A percentile compares a stretch with the other conserved stretches of the same genome.
Conservation (phyloP, 2,329 filamentous ascomycete species). For the Beauveria varroae region DNA sequence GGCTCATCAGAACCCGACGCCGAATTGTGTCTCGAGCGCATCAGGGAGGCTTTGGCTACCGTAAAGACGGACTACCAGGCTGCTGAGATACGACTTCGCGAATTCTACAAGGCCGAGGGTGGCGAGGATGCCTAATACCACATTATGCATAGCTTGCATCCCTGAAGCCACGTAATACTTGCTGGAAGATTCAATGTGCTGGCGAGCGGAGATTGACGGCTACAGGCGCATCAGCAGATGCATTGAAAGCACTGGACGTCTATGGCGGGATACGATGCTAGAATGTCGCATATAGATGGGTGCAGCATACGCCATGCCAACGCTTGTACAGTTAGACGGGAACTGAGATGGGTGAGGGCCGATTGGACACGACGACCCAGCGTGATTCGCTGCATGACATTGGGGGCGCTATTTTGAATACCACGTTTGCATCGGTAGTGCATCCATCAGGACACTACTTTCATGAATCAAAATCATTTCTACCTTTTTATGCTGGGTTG, state of each 20-base stretch:
- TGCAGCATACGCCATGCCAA: background rate
- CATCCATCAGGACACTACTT: background rate
- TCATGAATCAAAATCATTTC: background rate
- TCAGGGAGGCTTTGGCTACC: conserved; percentile 59
- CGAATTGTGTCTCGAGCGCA: conserved; percentile 59
- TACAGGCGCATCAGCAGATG: background rate
- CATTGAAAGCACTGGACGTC: background rate
- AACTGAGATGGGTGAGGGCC: background rate
- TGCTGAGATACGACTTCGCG: conserved; percentile 60
- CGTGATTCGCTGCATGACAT: conserved; percentile 11
- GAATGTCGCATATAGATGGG: background rate
- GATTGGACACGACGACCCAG: conserved; percentile 1
- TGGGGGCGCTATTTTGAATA: conserved; percentile 11
- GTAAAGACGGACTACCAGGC: conserved; percentile 73
- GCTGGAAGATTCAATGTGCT: background rate
- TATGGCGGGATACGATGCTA: background rate
- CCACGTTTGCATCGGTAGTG: conserved; percentile 8
- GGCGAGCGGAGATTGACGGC: background rate
- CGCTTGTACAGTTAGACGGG: background rate
- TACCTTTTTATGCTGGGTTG: background rate
- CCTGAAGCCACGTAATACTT: background rate
- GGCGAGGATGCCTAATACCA: background rate
- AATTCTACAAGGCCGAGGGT: conserved; percentile 46
- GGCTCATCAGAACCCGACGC: conserved; percentile 61
- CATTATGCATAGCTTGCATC: background rate